A percentile compares a stretch with the other conserved stretches of the same genome.
These are phyloP conservation scores for Tylopilus orsonianus DNA, from an alignment of 1,284 basidiomycete species.

Conservation along the genomic window DNA sequence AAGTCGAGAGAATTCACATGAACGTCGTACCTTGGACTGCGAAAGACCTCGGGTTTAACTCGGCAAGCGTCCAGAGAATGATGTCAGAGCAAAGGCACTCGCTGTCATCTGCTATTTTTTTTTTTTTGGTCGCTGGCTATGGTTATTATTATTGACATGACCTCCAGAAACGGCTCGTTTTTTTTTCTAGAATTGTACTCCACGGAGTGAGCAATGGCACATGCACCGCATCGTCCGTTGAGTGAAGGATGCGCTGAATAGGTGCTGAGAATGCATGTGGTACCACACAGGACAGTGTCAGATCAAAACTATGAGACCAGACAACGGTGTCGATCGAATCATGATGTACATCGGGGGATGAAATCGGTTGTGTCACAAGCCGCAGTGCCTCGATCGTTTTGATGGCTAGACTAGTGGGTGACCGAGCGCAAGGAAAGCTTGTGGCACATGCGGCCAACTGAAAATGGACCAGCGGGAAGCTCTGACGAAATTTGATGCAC, in stretches of 20 bases:
- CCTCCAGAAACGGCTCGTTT: conserved; percentile 5
- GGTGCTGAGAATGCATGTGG: conserved; percentile 25
- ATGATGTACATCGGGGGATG: conserved; percentile 25
- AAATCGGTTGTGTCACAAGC: conserved; percentile 29
- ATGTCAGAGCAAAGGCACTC: conserved; percentile 23
- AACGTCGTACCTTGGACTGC: conserved; percentile 10
- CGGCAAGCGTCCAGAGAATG: conserved; percentile 11
- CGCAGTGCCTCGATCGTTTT: conserved; percentile 24
- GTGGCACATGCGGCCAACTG: conserved; percentile 18
- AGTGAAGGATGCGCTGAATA: conserved; percentile 5
- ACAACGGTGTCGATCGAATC: conserved; percentile 25
- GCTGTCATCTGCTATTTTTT: conserved; percentile 9
- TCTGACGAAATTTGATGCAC: conserved; percentile 16
- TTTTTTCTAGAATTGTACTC: conserved; percentile 13
- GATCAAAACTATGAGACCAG: conserved; percentile 20
- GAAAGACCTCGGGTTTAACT: conserved; percentile 26
- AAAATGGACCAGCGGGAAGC: conserved; percentile 14
- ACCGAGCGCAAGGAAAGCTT: conserved; percentile 7
- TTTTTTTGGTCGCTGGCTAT: conserved; percentile 10
- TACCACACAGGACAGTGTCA: conserved; percentile 22
- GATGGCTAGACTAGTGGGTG: conserved; percentile 7
- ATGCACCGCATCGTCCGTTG: conserved; percentile 5
- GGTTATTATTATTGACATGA: conserved; percentile 9
- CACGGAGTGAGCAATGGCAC: conserved; percentile 5
- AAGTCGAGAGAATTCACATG: conserved; percentile 20